Base-by-base conservation (phyloP, 2,329 filamentous ascomycete genomes). In the Colletotrichum sojae region DNA sequence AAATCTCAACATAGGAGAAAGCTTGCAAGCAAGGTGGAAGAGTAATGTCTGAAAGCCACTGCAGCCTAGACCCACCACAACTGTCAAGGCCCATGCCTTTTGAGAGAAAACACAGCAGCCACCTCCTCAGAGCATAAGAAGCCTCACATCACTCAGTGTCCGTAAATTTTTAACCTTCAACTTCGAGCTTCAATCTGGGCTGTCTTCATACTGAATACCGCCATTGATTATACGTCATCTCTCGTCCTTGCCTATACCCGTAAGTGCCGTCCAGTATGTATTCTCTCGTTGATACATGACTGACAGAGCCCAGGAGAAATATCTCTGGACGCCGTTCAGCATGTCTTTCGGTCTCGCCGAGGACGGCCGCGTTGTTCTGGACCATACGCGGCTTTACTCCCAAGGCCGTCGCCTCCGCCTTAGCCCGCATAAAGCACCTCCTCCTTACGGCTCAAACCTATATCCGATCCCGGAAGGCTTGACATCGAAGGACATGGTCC, bases 351-450 rank as follows among this genome's bases (percentile, higher is more conserved):
- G 13, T 9, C 13, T 27, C 12, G 6, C 39, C 4, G 59, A 62
- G 25, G 49, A 54, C 16, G 22, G 4, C 15, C 8, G 2, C 18
- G 39, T 62, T 8, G 16, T 54, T 2, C 1, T 15, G n/a, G 61
- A 57, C 12, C 45, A 63, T 12, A 3, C 13, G 18, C 0, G n/a
- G 5, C 27, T 43, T 2, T 63, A 57, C 20, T 51, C 43, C 4
- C 4, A 18, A 55, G 57, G 63, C 9, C 27, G 16, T 9, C 40
- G 18, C 3, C 57, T 67, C 8, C 27, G n/a, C 6, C 57, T 67
- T 3, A 18, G 8, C 15, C 58, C 52, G 10, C 64, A 63, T 3
- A 56, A 43, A 5, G 52, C 58, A 1, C 58, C 25, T 9, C 43
- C 43, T 10, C 58, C 64, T 10, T 52, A 52, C 12, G 64, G 64